Conservation (phyloP, 441 rosid genomes). For the Syzygium syzygioides region DNA sequence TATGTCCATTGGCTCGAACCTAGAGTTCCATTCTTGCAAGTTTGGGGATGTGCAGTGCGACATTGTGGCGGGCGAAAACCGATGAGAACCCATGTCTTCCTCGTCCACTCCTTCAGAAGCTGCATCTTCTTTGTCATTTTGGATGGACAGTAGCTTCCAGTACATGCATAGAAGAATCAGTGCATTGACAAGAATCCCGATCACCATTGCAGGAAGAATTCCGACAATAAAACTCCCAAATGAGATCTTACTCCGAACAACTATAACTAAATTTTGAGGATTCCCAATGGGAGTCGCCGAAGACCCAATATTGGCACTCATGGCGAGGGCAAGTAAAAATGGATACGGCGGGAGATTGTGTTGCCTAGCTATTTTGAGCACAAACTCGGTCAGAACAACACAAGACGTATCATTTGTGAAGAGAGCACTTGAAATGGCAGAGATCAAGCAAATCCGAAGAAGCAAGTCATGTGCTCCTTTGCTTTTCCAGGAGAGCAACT, state of each 20-base stretch:
- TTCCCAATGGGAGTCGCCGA: constrained; percentile 85
- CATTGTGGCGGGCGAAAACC: constrained; percentile 54
- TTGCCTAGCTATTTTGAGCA: constrained; percentile 62
- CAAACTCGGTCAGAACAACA: constrained; percentile 53
- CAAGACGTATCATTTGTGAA: constrained; percentile 86
- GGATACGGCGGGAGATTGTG: constrained; percentile 72
- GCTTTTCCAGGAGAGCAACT: constrained; percentile 64
- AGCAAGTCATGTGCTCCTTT: constrained; percentile 67
- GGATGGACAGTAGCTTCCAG: constrained; percentile 48
- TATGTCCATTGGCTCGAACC: constrained; percentile 17
- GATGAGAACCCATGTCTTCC: constrained; percentile 37
- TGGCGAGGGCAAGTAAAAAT: constrained; percentile 65
- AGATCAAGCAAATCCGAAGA: constrained; percentile 53
- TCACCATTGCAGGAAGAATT: constrained; percentile 55
- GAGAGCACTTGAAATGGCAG: constrained; percentile 76
- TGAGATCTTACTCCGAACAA: constrained; percentile 48
- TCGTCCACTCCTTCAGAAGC: too few relatives aligned
- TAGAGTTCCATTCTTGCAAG: constrained; percentile 29
- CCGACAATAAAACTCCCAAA: constrained; percentile 52
- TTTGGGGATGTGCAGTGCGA: constrained; percentile 28
- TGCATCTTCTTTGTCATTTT: constrained; percentile 24
- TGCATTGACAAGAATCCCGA: constrained; percentile 52
- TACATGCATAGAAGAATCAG: constrained; percentile 45
- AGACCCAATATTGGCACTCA: constrained; percentile 80
- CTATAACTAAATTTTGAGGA: constrained; percentile 83